Evolutionary conservation across 768 basidiomycete genomes (phyloP), one percentile per base, ranked within the genome.

Genomic region (Serpula lacrymans): DNA sequence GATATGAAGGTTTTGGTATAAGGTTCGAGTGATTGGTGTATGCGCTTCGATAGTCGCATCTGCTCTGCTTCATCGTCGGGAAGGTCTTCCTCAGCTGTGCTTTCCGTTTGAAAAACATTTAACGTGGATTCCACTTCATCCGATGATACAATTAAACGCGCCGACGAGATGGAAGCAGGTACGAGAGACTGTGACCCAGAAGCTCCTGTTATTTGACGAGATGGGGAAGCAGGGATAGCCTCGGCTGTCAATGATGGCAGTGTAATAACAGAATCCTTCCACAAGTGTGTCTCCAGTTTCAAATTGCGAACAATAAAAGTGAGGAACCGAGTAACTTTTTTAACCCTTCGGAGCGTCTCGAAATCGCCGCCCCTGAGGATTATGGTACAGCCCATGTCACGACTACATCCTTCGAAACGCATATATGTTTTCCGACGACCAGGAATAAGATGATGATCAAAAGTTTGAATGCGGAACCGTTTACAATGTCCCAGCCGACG

Each of bases 351-450:
- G 40, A 99, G 66, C 0, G 80, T 88, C 27, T 85, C 84, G 41
- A 84, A 72, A 54, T 94, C 78, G 3, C 80, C 93, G 8, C 96
- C 96, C 30, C 96, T 78, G 33, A 99, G 62, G 27, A 98, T 74
- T 50, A 99, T 84, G 2, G 96, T 98, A 49, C 93, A 97, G 0
- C 94, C 94, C 77, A 90, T 86, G 47, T 96, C 90, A 36, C 78
- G 77, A 55, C 78, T 86, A 54, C 94, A 96, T 2, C 95, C 95
- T 63, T 99, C 96, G 54, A 99, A 98, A 1, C 96, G 84, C 91
- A 99, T 93, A 56, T 91, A 88, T 0, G 95, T 91, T 70, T 99
- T 99, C 41, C 96, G 75, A 13, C 77, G 77, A 14, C 92, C 93
- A n/a, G 94, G 92, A 29, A 98, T 99, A 28, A 94, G 71, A 10